Percentiles rank a stretch among this genome's conserved stretches.
These are phyloP conservation scores for Eurotiales sp. DNA, from an alignment of 2,329 filamentous ascomycete genomes.

Conservation along the genomic window DNA sequence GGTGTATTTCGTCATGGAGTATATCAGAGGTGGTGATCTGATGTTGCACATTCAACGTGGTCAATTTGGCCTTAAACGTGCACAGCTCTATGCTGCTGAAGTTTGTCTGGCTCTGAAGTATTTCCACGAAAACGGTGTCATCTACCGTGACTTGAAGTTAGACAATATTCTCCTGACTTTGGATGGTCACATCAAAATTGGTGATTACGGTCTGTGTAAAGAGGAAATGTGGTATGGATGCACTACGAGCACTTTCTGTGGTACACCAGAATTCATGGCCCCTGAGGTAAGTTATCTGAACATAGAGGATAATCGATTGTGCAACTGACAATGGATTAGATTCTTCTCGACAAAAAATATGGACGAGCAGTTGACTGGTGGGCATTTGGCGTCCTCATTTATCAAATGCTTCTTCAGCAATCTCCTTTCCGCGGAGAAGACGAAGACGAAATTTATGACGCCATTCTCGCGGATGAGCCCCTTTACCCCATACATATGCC, in stretches of 20 bases:
- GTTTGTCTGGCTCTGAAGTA: slow-evolving; percentile 97
- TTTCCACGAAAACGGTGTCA: slow-evolving; percentile 98
- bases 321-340: slow-evolving; percentile 52
- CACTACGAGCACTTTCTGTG: slow-evolving; percentile 96
- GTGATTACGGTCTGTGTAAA: slow-evolving; percentile 97
- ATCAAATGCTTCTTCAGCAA: slow-evolving; percentile 98
- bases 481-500: slow-evolving; percentile 99
- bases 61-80: slow-evolving; percentile 90
- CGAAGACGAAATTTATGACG: slow-evolving; percentile 98
- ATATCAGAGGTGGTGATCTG: slow-evolving; percentile 94
- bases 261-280: slow-evolving; percentile 99
- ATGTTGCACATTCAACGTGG: slow-evolving; percentile 99
- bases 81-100: slow-evolving; percentile 98
- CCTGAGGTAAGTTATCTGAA: slow-evolving; percentile 66
- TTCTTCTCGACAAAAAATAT: slow-evolving; percentile 97
- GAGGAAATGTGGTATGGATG: slow-evolving; percentile 99
- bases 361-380: slow-evolving; percentile 98
- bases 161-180: slow-evolving; percentile 90
- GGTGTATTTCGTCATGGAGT: slow-evolving; percentile 99
- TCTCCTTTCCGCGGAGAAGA: slow-evolving; percentile 98
- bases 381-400: slow-evolving; percentile 98
- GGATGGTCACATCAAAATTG: slow-evolving; percentile 98
- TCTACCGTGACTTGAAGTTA: slow-evolving; percentile 80
- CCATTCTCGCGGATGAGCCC: slow-evolving; percentile 94
- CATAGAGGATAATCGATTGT: neutral